phyloP scores from a whole-genome alignment of 2,329 filamentous ascomycete genomes.

The Rhynchosporium graminicola region DNA sequence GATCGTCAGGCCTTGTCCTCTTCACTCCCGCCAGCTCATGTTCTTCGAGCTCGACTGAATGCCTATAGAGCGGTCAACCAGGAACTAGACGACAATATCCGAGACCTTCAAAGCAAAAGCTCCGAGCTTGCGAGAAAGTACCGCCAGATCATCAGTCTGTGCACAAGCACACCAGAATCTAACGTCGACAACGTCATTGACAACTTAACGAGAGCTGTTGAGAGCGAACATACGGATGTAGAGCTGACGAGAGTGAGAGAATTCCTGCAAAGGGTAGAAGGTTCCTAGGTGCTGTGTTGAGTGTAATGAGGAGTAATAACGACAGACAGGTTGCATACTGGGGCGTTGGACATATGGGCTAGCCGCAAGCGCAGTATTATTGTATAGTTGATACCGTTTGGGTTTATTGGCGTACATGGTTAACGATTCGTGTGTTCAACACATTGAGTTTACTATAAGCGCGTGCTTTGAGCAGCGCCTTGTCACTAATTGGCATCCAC shows the following conservation, averaged over 20 bases:
- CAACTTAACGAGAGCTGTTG: conserved; percentile 79
- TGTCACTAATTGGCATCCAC: background rate
- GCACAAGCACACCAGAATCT: conserved; percentile 75
- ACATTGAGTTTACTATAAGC: conserved; percentile 1
- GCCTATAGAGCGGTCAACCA: conserved; percentile 71
- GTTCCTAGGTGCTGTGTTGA: conserved; percentile 22
- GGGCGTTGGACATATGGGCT: conserved; percentile 9
- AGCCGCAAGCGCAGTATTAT: background rate
- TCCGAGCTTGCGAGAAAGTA: conserved; percentile 87
- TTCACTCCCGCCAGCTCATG: conserved; percentile 56
- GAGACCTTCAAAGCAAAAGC: conserved; percentile 73
- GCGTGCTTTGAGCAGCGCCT: conserved; percentile 2
- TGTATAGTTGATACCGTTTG: conserved; percentile 8
- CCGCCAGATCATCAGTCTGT: conserved; percentile 82
- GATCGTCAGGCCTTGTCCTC: conserved; percentile 43
- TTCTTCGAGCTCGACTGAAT: conserved; percentile 67
- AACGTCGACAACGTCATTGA: conserved; percentile 76
- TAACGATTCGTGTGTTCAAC: conserved; percentile 5
- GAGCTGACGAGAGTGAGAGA: conserved; percentile 76
- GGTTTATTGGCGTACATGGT: background rate
- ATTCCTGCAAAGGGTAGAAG: conserved; percentile 73
- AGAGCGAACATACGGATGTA: conserved; percentile 77
- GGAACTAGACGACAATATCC: conserved; percentile 66
- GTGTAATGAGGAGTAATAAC: conserved; percentile 5
- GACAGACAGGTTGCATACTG: background rate